These are phyloP conservation scores for Diaporthe capsici DNA, from an alignment of 2,329 filamentous ascomycete species.

Conservation along the genomic window DNA sequence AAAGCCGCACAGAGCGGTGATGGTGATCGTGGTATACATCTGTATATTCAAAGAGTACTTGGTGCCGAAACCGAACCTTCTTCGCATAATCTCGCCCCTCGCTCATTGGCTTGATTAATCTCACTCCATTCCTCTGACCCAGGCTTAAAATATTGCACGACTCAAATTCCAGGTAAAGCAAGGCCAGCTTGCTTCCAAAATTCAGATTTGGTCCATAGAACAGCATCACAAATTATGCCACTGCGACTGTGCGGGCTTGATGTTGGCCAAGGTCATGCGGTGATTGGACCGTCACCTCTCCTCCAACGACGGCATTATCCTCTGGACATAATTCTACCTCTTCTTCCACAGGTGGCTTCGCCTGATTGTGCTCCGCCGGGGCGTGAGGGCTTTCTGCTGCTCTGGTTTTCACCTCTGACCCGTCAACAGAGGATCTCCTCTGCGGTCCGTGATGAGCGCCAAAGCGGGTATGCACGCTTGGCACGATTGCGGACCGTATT, in stretches of 20 bases:
- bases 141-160: background rate
- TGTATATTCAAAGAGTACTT: too few relatives aligned
- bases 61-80: too few relatives aligned
- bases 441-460: background rate
- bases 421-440: background rate
- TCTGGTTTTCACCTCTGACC: background rate
- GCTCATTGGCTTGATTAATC: too few relatives aligned
- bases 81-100: too few relatives aligned
- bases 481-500: background rate
- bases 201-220: background rate
- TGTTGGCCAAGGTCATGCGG: background rate
- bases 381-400: background rate
- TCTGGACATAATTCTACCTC: too few relatives aligned
- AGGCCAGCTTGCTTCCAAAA: background rate
- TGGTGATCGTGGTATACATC: too few relatives aligned
- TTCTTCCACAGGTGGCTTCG: background rate
- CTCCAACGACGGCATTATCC: background rate
- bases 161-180: background rate
- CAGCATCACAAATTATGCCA: background rate
- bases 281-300: background rate
- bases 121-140: too few relatives aligned
- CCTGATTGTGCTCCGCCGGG: too few relatives aligned
- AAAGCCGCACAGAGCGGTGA: too few relatives aligned
- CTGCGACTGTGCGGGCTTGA: background rate
- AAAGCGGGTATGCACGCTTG: background rate